phyloP scores from a whole-genome alignment of 108 stramenopile genomes.

The Conticribra guillardii region DNA sequence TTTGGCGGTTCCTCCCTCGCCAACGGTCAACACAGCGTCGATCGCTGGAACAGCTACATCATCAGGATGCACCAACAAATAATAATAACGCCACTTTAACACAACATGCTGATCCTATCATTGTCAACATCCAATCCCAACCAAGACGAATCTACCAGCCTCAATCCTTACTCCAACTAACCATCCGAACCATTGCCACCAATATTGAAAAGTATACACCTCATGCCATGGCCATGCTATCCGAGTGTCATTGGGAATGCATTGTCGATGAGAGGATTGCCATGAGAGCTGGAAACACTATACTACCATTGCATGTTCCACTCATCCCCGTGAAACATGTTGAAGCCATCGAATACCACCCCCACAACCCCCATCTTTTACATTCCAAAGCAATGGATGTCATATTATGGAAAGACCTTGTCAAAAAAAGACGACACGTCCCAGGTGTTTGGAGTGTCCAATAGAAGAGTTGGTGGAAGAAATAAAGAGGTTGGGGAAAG shows the following conservation, averaged over 20 bases:
- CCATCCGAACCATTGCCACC: constrained; percentile 20
- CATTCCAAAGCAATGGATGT: constrained; percentile 15
- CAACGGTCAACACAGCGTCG: no score
- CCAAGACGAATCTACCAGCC: constrained; percentile 1
- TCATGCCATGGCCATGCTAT: constrained; percentile 20
- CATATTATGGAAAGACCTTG: constrained; percentile 40
- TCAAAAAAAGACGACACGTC: constrained; percentile 29
- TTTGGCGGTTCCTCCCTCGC: no score
- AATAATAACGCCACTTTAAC: no score
- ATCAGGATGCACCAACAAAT: no score
- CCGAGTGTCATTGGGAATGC: constrained; percentile 43
- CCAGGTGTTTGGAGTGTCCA: constrained; percentile 15
- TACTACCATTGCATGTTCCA: no score
- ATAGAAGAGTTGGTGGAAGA: not conserved
- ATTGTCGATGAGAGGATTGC: constrained; percentile 19
- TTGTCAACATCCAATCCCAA: no score
- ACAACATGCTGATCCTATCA: no score
- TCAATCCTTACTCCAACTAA: constrained; percentile 30
- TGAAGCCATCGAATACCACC: constrained; percentile 25
- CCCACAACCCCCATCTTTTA: constrained; percentile 18
- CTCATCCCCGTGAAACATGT: no score
- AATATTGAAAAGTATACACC: constrained; percentile 39
- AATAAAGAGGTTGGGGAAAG: constrained; percentile 7
- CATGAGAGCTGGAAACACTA: not conserved
- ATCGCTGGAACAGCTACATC: no score